Percentiles rank a stretch among this genome's conserved stretches.
Conservation (phyloP, 1,139 yeast species). For the Geotrichum macrosporum region DNA sequence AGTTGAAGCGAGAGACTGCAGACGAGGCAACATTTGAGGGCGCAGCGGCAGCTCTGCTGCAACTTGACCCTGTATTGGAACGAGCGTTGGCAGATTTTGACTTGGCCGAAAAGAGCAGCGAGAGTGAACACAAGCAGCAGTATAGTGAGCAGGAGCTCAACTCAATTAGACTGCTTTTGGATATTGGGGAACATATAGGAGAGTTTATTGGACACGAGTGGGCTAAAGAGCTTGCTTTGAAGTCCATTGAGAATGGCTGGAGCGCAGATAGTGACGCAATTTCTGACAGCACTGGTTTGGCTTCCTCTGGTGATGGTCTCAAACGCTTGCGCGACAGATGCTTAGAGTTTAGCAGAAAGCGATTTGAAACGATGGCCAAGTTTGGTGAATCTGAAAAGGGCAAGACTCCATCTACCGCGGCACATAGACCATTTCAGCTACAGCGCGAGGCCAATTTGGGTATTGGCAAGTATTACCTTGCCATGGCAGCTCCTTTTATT, state of each 20-base stretch:
- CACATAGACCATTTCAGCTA: slow-evolving; percentile 10
- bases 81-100: slow-evolving; percentile 46
- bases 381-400: slow-evolving; percentile 26
- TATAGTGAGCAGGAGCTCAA: slow-evolving; percentile 26
- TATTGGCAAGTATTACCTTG: slow-evolving; percentile 36
- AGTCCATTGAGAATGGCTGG: slow-evolving; percentile 35
- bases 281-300: too few relatives aligned
- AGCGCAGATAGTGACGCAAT: slow-evolving; percentile 4
- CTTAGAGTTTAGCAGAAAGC: slow-evolving; percentile 28
- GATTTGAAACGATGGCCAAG: slow-evolving; percentile 27
- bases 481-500: slow-evolving; percentile 36
- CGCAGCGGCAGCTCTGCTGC: slow-evolving; percentile 20
- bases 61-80: slow-evolving; percentile 42
- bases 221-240: slow-evolving; percentile 37
- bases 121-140: slow-evolving; percentile 8
- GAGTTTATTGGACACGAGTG: slow-evolving; percentile 67
- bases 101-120: slow-evolving; percentile 33
- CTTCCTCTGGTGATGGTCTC: slow-evolving; percentile 13
- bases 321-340: slow-evolving; percentile 19
- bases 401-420: slow-evolving; percentile 21
- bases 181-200: slow-evolving; percentile 53
- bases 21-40: slow-evolving; percentile 16
- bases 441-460: slow-evolving; percentile 34
- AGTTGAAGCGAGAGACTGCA: slow-evolving; percentile 22
- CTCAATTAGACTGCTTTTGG: slow-evolving; percentile 42